Base-by-base conservation (phyloP, 257 asterid genomes). In the Voacanga thouarsii region DNA sequence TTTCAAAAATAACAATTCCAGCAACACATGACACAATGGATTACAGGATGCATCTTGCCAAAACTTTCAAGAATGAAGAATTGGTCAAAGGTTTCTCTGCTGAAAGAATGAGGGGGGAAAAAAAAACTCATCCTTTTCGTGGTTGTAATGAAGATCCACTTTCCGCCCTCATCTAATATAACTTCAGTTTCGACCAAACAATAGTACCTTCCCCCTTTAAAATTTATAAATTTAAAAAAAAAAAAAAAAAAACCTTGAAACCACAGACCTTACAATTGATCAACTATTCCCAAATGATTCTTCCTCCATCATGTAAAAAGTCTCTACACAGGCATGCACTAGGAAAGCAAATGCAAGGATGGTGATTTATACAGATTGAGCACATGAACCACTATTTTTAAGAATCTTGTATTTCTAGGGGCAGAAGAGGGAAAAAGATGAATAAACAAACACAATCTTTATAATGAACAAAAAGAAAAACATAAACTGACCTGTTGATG, bases 401-500 rank as follows among this genome's bases (percentile, higher is more conserved):
- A 55, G 67, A 55, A 21, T 73, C 28, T 37, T 28, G 28, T 12
- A 30, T 45, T 30, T 1, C n/a, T 41, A 51, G 19, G 18, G 19
- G 74, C 72, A 76, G 44, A 7, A 41, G 19, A 14, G 28, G 28
- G 72, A 66, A 37, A 77, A 75, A 23, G 30, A 66, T 6, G 64
- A 45, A 24, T 8, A 56, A 43, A 26, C 53, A 71, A 1, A 74
- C 18, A 12, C 45, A 65, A 53, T 19, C 43, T 30, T 10, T 1
- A n/a, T 43, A 37, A 55, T 18, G 19, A 43, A 26, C 16, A 30
- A 18, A 23, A 60, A 12, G 12, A 24, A 33, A 47, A 68, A 68
- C 11, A 53, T 9, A 33, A 61, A 50, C 80, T 53, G 75, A 93
- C 99, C 98, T 94, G 99, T 75, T 92, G 96, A 85, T 96, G 99